Conservation (phyloP, 768 basidiomycete genomes). For the Tricholoma terreum region DNA sequence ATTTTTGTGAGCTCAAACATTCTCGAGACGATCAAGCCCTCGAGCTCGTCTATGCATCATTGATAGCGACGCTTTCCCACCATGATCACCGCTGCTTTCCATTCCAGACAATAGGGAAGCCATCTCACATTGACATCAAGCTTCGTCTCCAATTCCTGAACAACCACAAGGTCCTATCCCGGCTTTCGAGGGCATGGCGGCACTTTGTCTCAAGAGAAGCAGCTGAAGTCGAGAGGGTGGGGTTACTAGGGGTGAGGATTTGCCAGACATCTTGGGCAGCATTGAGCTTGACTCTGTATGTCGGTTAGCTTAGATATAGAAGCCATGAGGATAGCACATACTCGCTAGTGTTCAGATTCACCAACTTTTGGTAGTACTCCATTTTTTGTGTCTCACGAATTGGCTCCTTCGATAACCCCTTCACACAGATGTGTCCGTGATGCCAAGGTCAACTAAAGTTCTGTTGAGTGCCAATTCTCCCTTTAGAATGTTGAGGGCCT, state of each 20-base stretch:
- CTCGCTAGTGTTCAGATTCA: neutral
- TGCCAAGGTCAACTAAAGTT: neutral
- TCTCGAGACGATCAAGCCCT: slow-evolving; percentile 16
- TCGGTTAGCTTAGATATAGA: neutral
- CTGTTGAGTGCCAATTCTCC: neutral
- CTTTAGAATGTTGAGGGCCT: neutral
- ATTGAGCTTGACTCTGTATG: neutral
- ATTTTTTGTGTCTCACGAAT: neutral
- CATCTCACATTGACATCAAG: neutral
- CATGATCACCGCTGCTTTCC: neutral
- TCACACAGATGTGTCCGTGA: neutral
- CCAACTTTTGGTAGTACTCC: neutral
- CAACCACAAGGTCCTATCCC: neutral
- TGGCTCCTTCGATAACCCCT: slow-evolving; percentile 1
- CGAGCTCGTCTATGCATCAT: slow-evolving; percentile 3
- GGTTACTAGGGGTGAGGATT: neutral
- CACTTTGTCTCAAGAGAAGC: neutral
- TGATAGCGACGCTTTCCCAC: neutral
- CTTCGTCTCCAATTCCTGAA: neutral
- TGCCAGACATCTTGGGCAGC: neutral
- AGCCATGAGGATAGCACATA: neutral
- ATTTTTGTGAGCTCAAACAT: slow-evolving; percentile 27
- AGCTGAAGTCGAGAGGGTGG: neutral
- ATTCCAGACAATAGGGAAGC: neutral
- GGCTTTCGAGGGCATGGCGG: neutral